Base-by-base conservation (phyloP, 805 yeast species). In the Yarrowia divulgata region DNA sequence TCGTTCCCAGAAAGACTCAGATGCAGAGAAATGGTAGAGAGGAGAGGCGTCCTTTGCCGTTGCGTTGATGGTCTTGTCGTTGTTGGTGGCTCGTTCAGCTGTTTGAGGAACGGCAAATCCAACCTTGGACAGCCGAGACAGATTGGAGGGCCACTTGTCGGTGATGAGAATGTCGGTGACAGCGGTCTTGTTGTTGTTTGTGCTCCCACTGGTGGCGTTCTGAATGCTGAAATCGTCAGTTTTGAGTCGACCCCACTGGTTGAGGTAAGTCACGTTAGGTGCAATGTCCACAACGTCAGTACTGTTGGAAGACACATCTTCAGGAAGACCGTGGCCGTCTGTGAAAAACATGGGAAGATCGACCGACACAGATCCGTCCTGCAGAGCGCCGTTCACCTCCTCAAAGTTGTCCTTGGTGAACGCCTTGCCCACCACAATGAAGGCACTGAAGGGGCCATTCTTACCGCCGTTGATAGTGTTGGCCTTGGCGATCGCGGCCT, bases 11-110 rank as follows among this genome's bases (percentile, higher is more conserved):
- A 71, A 81, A 79, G 73, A 82, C 86, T 48, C 82, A 81, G 54
- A 82, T 77, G 0, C 90, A 0, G 66, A 29, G 74, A 91, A 88
- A 77, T 89, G 90, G 74, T 91, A 91, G 69, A 86, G 79, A 2
- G 97, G 97, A 37, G 55, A 5, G 8, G 34, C 23, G 1, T 14
- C 46, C 29, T 39, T 63, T 12, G 57, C 39, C 1, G 29, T 19
- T 5, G 16, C 8, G 12, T 63, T 35, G 29, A 49, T 32, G 9
- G 34, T 39, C 9, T 40, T 40, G 18, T 63, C 66, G 52, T 60
- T 60, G 8, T 34, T 35, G 18, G 29, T 48, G 18, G 68, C 55
- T 19, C 55, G 19, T n/a, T 48, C 39, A 0, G 55, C 68, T 1
- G 57, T 49, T 29, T 37, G 57, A 23, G 68, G 57, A 4, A 40